These are phyloP conservation scores for Penicillium sp. DNA, from an alignment of 2,329 filamentous ascomycete species.

Conservation along the genomic window DNA sequence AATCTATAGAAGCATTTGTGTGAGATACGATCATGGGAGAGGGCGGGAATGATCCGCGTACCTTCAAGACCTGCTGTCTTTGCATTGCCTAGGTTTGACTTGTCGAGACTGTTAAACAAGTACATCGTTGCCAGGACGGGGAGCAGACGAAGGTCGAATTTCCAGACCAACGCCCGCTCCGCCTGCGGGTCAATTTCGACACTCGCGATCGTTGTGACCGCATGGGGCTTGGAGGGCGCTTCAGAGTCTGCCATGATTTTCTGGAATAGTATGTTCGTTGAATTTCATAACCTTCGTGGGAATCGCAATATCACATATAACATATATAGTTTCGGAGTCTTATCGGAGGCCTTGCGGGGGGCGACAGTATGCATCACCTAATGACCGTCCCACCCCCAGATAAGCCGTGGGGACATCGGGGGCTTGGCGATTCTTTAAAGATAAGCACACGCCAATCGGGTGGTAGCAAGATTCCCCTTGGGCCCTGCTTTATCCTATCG, in stretches of 20 bases:
- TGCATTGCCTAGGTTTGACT: conserved; percentile 43
- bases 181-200: conserved; percentile 42
- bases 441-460: conserved; percentile 8
- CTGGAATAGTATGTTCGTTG: neutral
- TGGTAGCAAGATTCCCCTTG: neutral
- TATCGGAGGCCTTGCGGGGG: conserved; percentile 2
- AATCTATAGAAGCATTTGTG: conserved; percentile 18
- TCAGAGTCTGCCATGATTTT: conserved; percentile 14
- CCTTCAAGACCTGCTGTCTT: conserved; percentile 33
- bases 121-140: conserved; percentile 61
- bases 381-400: conserved; percentile 6
- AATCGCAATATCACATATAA: conserved; percentile 1
- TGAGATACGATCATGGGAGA: neutral
- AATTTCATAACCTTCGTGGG: neutral
- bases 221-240: conserved; percentile 19
- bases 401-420: neutral
- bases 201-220: conserved; percentile 20
- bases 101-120: conserved; percentile 54
- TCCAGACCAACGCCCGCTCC: conserved; percentile 53
- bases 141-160: conserved; percentile 52
- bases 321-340: neutral
- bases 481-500: neutral
- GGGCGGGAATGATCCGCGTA: neutral
- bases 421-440: neutral
- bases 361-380: conserved; percentile 2